Conservation (phyloP, 2,329 filamentous ascomycete genomes). For the Claviceps digitariae region DNA sequence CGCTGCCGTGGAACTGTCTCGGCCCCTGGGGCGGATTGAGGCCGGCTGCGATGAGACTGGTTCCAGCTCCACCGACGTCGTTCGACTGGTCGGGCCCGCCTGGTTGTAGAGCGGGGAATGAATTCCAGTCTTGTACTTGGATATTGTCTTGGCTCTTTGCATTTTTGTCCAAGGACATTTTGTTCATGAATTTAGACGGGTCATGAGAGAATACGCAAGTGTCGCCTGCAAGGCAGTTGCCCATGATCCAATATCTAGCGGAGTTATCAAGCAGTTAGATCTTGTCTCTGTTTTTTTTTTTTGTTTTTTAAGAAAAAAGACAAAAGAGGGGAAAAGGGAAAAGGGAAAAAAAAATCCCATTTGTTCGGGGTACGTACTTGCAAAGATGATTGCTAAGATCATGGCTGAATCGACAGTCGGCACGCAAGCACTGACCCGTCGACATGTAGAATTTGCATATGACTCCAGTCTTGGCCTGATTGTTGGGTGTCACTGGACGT, state of each 20-base stretch:
- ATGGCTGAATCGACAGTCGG: constrained; percentile 94
- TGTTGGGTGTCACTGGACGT: constrained; percentile 63
- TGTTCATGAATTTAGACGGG: constrained; percentile 71
- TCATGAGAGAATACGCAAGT: constrained; percentile 97
- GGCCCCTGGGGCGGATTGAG: constrained; percentile 58
- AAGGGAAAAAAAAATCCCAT: neutral
- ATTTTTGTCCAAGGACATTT: constrained; percentile 59
- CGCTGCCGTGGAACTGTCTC: constrained; percentile 45
- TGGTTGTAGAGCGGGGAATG: constrained; percentile 65
- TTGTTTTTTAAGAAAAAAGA: constrained; percentile 1
- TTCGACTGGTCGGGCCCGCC: constrained; percentile 45
- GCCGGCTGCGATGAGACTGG: constrained; percentile 35
- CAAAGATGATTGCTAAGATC: constrained; percentile 91
- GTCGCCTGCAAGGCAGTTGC: constrained; percentile 84
- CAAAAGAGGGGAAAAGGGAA: neutral
- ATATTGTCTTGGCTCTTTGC: constrained; percentile 51
- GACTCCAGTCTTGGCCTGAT: constrained; percentile 68
- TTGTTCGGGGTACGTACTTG: constrained; percentile 56
- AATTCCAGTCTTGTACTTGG: constrained; percentile 70
- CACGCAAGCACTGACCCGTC: constrained; percentile 86
- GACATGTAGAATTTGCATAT: constrained; percentile 97
- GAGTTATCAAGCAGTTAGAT: neutral
- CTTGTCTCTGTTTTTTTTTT: too few relatives aligned
- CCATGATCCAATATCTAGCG: constrained; percentile 80
- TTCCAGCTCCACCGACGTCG: constrained; percentile 34